Percentiles rank a stretch among this genome's conserved stretches.
Conservation (phyloP, 1,284 basidiomycete genomes). For the Boletellus deceptivus region DNA sequence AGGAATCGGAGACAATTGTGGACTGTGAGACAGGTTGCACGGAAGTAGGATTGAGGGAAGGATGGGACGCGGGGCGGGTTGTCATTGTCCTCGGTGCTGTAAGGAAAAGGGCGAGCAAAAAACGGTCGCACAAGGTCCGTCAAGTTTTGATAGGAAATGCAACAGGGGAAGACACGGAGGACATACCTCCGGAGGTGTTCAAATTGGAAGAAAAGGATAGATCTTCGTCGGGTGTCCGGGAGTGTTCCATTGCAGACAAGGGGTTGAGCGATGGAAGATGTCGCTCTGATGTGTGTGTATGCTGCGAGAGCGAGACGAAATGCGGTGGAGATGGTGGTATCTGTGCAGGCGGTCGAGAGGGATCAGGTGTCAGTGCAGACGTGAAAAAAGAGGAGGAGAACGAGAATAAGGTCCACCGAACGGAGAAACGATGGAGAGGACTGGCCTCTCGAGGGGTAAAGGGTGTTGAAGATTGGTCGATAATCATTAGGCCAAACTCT, state of each 20-base stretch:
- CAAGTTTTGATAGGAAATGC: conserved; percentile 7
- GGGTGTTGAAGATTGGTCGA: no score
- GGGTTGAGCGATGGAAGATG: neutral
- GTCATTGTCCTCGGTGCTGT: conserved; percentile 6
- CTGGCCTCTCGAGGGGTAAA: neutral
- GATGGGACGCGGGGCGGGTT: neutral
- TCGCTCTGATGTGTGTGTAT: conserved; percentile 3
- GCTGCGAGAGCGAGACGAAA: neutral
- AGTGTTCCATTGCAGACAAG: conserved; percentile 23
- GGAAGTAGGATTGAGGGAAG: conserved; percentile 1
- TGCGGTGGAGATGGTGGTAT: neutral
- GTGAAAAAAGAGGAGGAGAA: neutral
- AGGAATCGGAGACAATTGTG: neutral
- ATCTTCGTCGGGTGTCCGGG: conserved; percentile 20
- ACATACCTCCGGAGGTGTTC: conserved; percentile 29
- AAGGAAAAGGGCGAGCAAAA: conserved; percentile 7
- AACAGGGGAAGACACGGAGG: conserved; percentile 7
- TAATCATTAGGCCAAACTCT: no score
- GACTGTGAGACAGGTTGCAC: neutral
- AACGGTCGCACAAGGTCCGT: conserved; percentile 18
- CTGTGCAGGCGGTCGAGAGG: neutral
- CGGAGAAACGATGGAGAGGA: neutral
- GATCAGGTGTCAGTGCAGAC: neutral
- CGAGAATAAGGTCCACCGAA: neutral
- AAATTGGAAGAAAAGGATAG: conserved; percentile 6